Conservation (phyloP, 2,329 filamentous ascomycete genomes). For the Plenodomus tracheiphilus region DNA sequence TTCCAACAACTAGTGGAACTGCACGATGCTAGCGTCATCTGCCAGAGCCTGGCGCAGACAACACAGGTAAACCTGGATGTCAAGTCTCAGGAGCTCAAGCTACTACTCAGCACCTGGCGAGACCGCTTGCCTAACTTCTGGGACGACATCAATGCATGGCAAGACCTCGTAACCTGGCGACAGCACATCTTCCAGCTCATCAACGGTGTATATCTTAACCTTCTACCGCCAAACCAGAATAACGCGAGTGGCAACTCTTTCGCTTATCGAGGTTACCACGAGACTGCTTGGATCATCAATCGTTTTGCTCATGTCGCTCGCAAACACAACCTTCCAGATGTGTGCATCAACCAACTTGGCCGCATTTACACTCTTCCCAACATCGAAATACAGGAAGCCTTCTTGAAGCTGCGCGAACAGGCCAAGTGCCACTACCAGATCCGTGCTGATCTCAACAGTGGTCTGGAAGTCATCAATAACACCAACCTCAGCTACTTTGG, state of each 20-base stretch:
- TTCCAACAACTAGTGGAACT: conserved; percentile 98
- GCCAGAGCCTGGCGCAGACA: conserved; percentile 83
- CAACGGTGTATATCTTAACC: conserved; percentile 86
- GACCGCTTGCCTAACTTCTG: conserved; percentile 95
- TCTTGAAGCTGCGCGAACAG: conserved; percentile 97
- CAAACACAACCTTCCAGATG: conserved; percentile 94
- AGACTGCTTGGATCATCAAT: conserved; percentile 99
- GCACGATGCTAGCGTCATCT: conserved; percentile 96
- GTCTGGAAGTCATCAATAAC: conserved; percentile 98
- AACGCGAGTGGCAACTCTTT: conserved; percentile 89
- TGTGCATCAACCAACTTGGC: conserved; percentile 95
- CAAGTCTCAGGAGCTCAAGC: conserved; percentile 93
- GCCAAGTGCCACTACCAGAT: conserved; percentile 99
- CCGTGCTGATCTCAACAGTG: conserved; percentile 84
- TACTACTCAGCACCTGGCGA: conserved; percentile 91
- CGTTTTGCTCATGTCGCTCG: conserved; percentile 95
- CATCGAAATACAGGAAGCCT: conserved; percentile 99
- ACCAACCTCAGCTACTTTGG: conserved; percentile 99
- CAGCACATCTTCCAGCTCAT: conserved; percentile 99
- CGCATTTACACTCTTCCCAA: conserved; percentile 98
- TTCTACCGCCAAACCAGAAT: conserved; percentile 74
- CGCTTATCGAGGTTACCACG: conserved; percentile 95
- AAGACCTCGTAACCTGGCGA: conserved; percentile 98
- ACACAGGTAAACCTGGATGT: conserved; percentile 83
- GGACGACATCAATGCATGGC: conserved; percentile 99